Conservation (phyloP, 345 rosid genomes). For the Gossypium raimondii region DNA sequence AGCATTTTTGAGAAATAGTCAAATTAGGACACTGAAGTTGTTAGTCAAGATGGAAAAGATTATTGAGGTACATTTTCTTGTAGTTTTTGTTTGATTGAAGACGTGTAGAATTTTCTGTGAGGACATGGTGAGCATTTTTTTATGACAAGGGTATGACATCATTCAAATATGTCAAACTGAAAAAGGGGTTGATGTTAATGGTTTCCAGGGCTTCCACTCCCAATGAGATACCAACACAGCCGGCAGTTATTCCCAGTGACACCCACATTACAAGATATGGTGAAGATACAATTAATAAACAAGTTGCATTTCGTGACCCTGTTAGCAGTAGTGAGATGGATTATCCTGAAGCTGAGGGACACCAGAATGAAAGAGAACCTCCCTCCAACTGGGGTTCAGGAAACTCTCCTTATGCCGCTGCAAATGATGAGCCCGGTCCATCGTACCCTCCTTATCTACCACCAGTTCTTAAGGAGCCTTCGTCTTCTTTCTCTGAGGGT, state of each 20-base stretch:
- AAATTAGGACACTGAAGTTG: background rate
- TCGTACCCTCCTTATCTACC: conserved; percentile 60
- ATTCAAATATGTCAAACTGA: background rate
- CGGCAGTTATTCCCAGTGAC: conserved; percentile 23
- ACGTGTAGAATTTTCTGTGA: background rate
- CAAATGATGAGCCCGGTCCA: conserved; percentile 52
- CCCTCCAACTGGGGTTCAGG: conserved; percentile 50
- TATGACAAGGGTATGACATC: background rate
- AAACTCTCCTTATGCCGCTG: conserved; percentile 41
- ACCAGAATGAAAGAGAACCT: conserved; percentile 52
- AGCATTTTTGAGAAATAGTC: background rate
- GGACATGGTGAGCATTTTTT: background rate
- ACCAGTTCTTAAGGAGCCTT: conserved; percentile 83
- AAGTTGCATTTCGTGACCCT: conserved; percentile 78
- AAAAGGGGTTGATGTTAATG: conserved; percentile 10
- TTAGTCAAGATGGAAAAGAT: background rate
- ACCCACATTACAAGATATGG: conserved; percentile 23
- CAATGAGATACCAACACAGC: conserved; percentile 31
- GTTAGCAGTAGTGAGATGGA: conserved; percentile 64
- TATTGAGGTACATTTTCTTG: background rate
- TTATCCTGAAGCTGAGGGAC: conserved; percentile 51
- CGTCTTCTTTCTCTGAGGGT: conserved; percentile 94
- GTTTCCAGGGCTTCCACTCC: conserved; percentile 34
- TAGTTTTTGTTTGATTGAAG: background rate
- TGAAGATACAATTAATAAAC: conserved; percentile 49